Evolutionary conservation across 352 stramenopile species (phyloP), one percentile per base, ranked within the genome.

Genomic region (Phytopythium oedochilum): DNA sequence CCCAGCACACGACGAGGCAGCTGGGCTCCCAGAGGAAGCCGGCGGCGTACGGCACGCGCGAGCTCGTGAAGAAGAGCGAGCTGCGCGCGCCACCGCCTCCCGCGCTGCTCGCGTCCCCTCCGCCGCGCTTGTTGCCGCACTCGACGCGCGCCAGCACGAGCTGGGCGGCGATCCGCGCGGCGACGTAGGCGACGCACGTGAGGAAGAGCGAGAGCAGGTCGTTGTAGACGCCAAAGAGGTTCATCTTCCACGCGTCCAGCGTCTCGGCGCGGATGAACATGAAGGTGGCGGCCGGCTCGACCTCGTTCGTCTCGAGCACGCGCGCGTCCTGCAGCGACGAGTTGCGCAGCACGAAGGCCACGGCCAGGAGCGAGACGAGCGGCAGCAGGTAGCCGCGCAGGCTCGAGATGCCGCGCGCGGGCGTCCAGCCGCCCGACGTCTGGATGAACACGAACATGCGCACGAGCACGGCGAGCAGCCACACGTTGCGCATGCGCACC

Each of bases 221-320:
- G 52, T 72, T 78, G 65, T 78, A 83, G 40, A 78, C 59, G 14
- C 73, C 73, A 46, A 74, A 71, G 4, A 76, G 65, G 43, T 80
- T 81, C 70, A 80, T 83, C 47, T 83, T 83, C 73, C 73, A 83
- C 18, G 60, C 67, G 52, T 83, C 73, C 28, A 80, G 58, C 18
- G 68, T 78, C 59, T 83, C 73, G 10, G 73, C 70, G 23, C 71
- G 73, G 36, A 83, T 61, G 51, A 78, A 56, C 73, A 83, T 83
- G 54, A 83, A 78, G n/a, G 73, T 83, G 25, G 61, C 58, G 4
- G 73, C 65, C 0, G 70, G 70, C 29, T 83, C 70, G 18, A 83
- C 73, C 32, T 80, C 65, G 45, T 83, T 83, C 8, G 73, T 68
- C 44, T 83, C 73, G 49, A 83, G 64, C 28, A 83, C 73, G 17